Evolutionary conservation across 164 flowering plant genomes (phyloP), one percentile per base, ranked within the genome.

Genomic region (Berberis vulgaris): DNA sequence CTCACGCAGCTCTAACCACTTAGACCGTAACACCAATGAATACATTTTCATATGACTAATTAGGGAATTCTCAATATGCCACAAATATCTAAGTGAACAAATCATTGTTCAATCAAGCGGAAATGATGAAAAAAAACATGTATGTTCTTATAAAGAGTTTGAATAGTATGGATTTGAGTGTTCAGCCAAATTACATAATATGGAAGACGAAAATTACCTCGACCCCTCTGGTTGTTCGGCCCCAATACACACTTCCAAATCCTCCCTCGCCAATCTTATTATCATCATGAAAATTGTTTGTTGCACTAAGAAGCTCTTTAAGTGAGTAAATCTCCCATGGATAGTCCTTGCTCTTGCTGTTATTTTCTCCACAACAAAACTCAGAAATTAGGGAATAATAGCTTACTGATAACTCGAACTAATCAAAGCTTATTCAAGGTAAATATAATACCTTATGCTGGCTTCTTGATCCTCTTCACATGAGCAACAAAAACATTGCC

Each of bases 201-300:
- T n/a, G n/a, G n/a, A 50, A 3, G 11, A 7, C 1, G 54, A 1
- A 59, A 45, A 12, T 12, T 7, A 70, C 95, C 89, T 88, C 85
- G 7, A 68, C 64, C 61, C 91, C 91, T 72, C 77, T 80, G 64
- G 81, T 77, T 41, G 87, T 82, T 71, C 81, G 74, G 49, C 96
- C 96, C 87, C 88, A 84, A 59, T 84, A 88, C 44, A 88, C 91
- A 26, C 85, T 83, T 61, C 96, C 96, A 52, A 84, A 86, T 3
- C 87, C 91, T 1, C 95, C 95, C 67, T 88, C 95, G 0, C 95
- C 91, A 10, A 86, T 79, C 81, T 88, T 88, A 77, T 84, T 82
- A 54, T 84, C 83, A 8, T 78, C 59, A 45, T 84, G 84, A 57
- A 88, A 88, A 62, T 77, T 79, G 77, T 84, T 83, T 57, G 96